Base-by-base conservation (phyloP, 371 early-diverging fungal species). In the Mucor piriformis region DNA sequence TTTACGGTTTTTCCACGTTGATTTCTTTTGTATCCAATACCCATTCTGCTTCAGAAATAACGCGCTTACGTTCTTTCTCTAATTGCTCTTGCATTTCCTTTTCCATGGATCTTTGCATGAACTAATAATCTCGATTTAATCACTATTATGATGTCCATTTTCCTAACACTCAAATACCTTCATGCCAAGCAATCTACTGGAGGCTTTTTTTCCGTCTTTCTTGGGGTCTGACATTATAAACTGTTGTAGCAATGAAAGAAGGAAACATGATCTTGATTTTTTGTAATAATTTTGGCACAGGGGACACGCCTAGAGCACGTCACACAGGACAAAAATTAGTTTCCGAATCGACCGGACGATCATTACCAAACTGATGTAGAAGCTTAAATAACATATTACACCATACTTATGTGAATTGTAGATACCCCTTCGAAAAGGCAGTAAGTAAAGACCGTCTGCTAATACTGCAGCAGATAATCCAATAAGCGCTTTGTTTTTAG, bases 11-110 rank as follows among this genome's bases (percentile, higher is more conserved):
- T 24, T 77, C 74, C 15, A 69, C 55, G 27, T 78, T 74, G 0
- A 54, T 61, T 16, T 60, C 52, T 42, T 78, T 72, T n/a, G 69
- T 75, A 42, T 83, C 82, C 8, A 83, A 37, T 0, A 75, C 72
- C 84, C 84, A 83, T 55, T 83, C 82, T 5, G 84, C 81, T 62
- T 83, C 84, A 33, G 84, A 75, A 42, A 82, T 73, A 12, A 83
- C 76, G 18, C 81, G 66, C 56, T 80, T 79, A 23, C 77, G 70
- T 47, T 83, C 84, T 59, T 63, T 59, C 24, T 66, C 70, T 35
- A 63, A 34, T 29, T 70, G 48, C 27, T 71, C 70, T 42, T 63
- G 61, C 48, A 46, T 42, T 51, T 70, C 69, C 23, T 70, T 76
- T 40, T 83, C 84, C 50, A 80, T 50, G 23, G 74, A 72, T 60